phyloP scores from a whole-genome alignment of 78 protist genomes.

The Bigelowiella natans region DNA sequence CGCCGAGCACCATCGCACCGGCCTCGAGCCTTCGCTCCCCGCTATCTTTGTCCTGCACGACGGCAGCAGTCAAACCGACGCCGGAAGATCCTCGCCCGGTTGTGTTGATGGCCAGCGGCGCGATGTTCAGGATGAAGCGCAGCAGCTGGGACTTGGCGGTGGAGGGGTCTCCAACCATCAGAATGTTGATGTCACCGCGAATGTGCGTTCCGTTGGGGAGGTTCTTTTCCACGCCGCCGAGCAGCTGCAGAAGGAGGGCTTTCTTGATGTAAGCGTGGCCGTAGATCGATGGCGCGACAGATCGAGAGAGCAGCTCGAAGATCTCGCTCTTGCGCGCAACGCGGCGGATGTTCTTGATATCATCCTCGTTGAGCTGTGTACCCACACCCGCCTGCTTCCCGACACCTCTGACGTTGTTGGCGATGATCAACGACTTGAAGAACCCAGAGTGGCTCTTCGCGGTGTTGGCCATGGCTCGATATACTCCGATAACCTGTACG shows the following conservation, averaged over 20 bases:
- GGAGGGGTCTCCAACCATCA: conserved; percentile 98
- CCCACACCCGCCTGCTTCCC: background rate
- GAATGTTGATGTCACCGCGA: conserved; percentile 37
- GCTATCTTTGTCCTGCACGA: conserved; percentile 82
- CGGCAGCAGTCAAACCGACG: conserved; percentile 99
- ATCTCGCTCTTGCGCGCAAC: background rate
- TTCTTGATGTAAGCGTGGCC: conserved; percentile 38
- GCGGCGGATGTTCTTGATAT: background rate
- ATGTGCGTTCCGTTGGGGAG: conserved; percentile 75
- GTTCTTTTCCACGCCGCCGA: conserved; percentile 91
- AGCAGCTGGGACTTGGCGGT: conserved; percentile 98
- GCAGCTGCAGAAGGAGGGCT: conserved; percentile 77
- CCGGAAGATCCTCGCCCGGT: conserved; percentile 98
- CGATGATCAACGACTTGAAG: conserved; percentile 63
- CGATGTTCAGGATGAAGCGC: conserved; percentile 74
- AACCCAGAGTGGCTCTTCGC: background rate
- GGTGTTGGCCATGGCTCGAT: conserved; percentile 27
- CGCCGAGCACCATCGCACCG: conserved; percentile 99
- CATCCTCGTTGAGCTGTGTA: background rate
- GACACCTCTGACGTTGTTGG: conserved; percentile 42
- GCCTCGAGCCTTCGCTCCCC: conserved; percentile 94
- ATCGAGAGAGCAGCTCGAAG: conserved; percentile 49
- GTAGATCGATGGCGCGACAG: conserved; percentile 87
- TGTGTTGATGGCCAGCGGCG: conserved; percentile 92
- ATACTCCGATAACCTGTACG: conserved; percentile 33